Base-by-base conservation (phyloP, 495 filamentous ascomycete genomes). In the Viridothelium virens region DNA sequence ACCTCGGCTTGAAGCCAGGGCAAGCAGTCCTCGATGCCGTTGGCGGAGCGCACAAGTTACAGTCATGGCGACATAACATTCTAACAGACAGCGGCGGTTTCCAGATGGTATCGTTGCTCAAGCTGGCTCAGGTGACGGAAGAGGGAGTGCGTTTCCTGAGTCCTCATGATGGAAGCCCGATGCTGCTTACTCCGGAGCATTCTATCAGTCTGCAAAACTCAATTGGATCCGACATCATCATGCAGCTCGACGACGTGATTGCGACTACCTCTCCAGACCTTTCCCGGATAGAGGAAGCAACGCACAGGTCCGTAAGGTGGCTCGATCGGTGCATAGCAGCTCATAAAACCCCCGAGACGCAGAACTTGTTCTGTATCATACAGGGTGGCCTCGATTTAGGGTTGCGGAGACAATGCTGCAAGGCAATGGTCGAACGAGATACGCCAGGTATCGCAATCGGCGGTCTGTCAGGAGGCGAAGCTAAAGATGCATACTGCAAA, bases 361-460 rank as follows among this genome's bases (percentile, higher is more conserved):
- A 99, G 76, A 97, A 97, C 68, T 82, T 99, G n/a, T 99, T 97
- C 74, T 97, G 94, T 74, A 97, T 97, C 70, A 96, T 99, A 62
- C 94, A 99, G 77, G 94, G 94, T 67, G 94, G 94, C 0, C 76
- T 97, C 53, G 92, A 97, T 76, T 78, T 96, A n/a, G 88, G 94
- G 25, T 84, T 97, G 82, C 85, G 94, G 38, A 82, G 81, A 65
- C 81, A 91, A 75, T 97, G 95, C 75, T 92, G 89, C 65, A 81
- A 80, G 53, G 90, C 91, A 76, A 99, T 97, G 95, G 89, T 94
- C 2, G 86, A 83, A 41, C 85, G 94, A 66, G 87, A 92, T 79
- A 97, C 94, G 1, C 95, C 94, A 0, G 94, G 94, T 33, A 96
- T 99, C 69, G 95, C 94, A 2, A 97, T 99, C 70, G 94, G 95